Evolutionary conservation across 805 yeast genomes (phyloP), one percentile per base, ranked within the genome.

Genomic region (Tetrapisispora arboricola): DNA sequence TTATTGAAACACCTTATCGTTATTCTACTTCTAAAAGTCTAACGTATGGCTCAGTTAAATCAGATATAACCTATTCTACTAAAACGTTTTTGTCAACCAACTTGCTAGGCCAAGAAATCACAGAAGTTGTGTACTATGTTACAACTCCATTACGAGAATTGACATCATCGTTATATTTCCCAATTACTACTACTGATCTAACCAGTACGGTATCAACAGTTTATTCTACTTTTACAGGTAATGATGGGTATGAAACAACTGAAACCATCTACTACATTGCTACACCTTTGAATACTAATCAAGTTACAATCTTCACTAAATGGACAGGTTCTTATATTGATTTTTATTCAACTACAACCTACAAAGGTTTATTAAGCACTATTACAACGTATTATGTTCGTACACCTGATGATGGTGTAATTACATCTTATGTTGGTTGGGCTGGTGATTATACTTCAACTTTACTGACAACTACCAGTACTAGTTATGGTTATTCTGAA

Each of bases 151-250:
- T 29, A 4, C 27, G 27, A 16, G 15, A 15, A 4, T 6, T 20
- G 9, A 8, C 24, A 13, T 9, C 25, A 8, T 6, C 13, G 6
- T 7, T n/a, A 6, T 35, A 18, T 20, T 17, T 7, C 13, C 27
- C 40, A 20, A 20, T 19, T n/a, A 21, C 25, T 26, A 5, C 27
- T 9, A n/a, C 17, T 17, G 8, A 27, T 13, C 5, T 16, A 2
- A 29, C 34, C 13, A 36, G 28, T 15, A 44, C 48, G 3, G 36
- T 32, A 29, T 39, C 43, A 5, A 42, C 44, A 15, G 3, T 12
- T 10, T 22, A 32, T 13, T 29, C 36, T 15, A 41, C 40, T 2
- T 30, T 20, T 15, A 41, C 41, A 13, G 47, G 41, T 12, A 31
- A 37, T 18, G 33, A 37, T n/a, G 41, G 41, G 11, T 25, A 11